Evolutionary conservation across 2,329 filamentous ascomycete species (phyloP).

Genomic region (Colletotrichum navitas): DNA sequence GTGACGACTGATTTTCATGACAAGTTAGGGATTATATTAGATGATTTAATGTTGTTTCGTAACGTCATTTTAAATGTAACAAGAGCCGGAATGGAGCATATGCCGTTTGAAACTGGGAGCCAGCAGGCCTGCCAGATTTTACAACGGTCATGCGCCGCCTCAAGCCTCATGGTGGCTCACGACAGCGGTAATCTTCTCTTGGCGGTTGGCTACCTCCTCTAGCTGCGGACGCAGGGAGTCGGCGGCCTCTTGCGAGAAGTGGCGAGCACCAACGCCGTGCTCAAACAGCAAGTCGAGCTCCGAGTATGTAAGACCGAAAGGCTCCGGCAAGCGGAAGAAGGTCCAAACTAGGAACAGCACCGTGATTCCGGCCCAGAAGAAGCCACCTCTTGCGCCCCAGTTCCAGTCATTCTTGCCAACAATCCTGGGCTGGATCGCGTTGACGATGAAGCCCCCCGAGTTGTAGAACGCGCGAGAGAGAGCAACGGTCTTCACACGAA

Average conservation of each 20-base stretch:
- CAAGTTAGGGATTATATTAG: background rate
- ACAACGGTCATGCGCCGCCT: background rate
- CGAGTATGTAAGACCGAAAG: conserved; percentile 45
- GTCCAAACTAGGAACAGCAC: conserved; percentile 48
- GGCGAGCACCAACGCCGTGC: conserved; percentile 42
- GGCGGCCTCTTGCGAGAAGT: conserved; percentile 40
- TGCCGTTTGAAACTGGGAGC: background rate
- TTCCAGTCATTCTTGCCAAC: conserved; percentile 45
- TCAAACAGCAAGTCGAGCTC: conserved; percentile 48
- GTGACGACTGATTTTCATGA: background rate
- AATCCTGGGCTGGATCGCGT: conserved; percentile 43
- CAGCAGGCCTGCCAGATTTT: background rate
- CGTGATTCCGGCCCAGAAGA: conserved; percentile 49
- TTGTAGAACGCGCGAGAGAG: conserved; percentile 58
- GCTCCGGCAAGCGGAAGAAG: conserved; percentile 50
- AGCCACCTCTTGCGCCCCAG: conserved; percentile 49
- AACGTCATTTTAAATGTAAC: background rate
- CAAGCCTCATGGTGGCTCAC: conserved; percentile 36
- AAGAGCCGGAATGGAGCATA: no score
- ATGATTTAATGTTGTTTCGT: background rate
- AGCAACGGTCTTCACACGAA: conserved; percentile 61
- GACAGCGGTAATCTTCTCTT: conserved; percentile 35
- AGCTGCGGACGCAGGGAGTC: conserved; percentile 39
- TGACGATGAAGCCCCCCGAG: conserved; percentile 55
- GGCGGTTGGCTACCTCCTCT: conserved; percentile 42